Evolutionary conservation across 2,329 filamentous ascomycete species (phyloP), one percentile per base, ranked within the genome.

Genomic region (Sclerotinia sclerotiorum): DNA sequence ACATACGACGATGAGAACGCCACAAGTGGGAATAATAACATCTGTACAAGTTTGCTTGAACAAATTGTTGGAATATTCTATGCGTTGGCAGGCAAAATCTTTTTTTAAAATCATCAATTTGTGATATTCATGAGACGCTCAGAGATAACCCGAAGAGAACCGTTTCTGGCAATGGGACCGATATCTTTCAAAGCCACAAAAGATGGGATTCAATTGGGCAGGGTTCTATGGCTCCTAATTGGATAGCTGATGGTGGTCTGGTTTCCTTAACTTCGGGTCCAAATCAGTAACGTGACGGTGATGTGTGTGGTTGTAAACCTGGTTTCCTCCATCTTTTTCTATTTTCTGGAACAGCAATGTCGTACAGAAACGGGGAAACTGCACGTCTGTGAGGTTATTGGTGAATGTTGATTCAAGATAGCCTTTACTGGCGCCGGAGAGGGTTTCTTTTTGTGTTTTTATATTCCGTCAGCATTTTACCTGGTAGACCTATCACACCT

Each of bases 231-330:
- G 24, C 48, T n/a, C 67, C 63, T 74, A 32, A 77, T 76, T 76
- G 74, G 75, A 27, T 56, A 32, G 24, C 44, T 24, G 29, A 62
- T 29, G 42, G 46, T 51, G 54, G 65, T 65, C 69, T 68, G 68
- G 68, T 68, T 72, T 68, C 49, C 70, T 52, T 52, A 69, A 52
- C 56, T 72, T 73, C 70, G 74, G 71, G 57, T 68, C 68, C 66
- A 51, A 68, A 62, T 57, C 42, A 66, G 70, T 76, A 74, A 77
- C 75, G 75, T 77, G 75, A 77, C 68, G 68, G 61, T 65, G 68
- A 73, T 69, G 57, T 71, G 75, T 73, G n/a, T 62, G 76, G 73
- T 73, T 61, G 46, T 71, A 32, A 73, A 71, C 73, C 65, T 44
- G 29, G 56, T 24, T 54, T 27, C 46, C 1, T 42, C 29, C n/a